Evolutionary conservation across 176 grass and related monocot genomes (phyloP).

Genomic region (Carex myosuroides): DNA sequence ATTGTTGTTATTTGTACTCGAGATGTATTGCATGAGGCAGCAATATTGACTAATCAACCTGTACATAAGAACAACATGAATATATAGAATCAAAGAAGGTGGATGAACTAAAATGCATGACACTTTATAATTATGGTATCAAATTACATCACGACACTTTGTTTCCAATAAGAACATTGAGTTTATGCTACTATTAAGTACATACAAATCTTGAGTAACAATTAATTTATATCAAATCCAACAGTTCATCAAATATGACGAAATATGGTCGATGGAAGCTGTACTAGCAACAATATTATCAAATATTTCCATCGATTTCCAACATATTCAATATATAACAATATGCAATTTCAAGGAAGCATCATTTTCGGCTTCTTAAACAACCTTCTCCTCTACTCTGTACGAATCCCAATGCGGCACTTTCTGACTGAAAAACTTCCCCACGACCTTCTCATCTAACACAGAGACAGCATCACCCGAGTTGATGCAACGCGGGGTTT

Average conservation of each 20-base stretch:
- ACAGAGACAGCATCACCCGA: slow-evolving; percentile 43
- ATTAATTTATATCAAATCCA: not conserved
- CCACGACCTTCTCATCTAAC: slow-evolving; percentile 36
- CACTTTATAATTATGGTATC: no score
- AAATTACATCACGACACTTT: no score
- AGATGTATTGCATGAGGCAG: not conserved
- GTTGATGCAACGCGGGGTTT: slow-evolving; percentile 74
- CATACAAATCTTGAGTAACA: not conserved
- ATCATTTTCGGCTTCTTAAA: not conserved
- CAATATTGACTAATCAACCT: no score
- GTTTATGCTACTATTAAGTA: not conserved
- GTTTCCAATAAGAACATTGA: not conserved
- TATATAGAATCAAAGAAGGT: no score
- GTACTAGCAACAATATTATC: not conserved
- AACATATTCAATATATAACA: not conserved
- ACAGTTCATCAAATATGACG: not conserved
- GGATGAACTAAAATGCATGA: not conserved
- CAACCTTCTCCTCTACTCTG: slow-evolving; percentile 1
- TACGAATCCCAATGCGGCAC: slow-evolving; percentile 58
- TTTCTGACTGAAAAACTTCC: slow-evolving; percentile 41
- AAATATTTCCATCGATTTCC: no score
- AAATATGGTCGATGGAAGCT: not conserved
- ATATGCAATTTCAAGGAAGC: not conserved
- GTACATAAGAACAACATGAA: no score
- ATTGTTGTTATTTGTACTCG: no score